Conservation (phyloP, 192 early-diverging fungal genomes). For the Podila horticola region DNA sequence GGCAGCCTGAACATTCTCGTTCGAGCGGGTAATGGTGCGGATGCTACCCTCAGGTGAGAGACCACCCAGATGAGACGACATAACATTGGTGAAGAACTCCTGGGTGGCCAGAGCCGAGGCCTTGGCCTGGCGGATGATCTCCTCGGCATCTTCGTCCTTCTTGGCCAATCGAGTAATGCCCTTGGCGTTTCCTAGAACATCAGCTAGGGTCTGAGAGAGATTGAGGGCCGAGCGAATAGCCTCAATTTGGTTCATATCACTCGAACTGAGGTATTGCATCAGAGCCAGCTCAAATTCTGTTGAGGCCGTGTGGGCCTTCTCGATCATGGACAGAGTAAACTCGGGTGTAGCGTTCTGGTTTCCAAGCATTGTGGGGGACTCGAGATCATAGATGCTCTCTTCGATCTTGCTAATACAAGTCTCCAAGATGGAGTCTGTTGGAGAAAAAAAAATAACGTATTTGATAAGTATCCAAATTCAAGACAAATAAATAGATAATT, state of each 20-base stretch:
- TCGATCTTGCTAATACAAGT: slow-evolving; percentile 90
- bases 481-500: background rate
- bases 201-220: slow-evolving; percentile 83
- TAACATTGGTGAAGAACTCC: slow-evolving; percentile 89
- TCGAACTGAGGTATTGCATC: slow-evolving; percentile 48
- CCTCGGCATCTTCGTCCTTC: slow-evolving; percentile 82
- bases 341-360: slow-evolving; percentile 92
- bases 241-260: slow-evolving; percentile 73
- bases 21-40: slow-evolving; percentile 78
- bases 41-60: slow-evolving; percentile 72
- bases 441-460: slow-evolving; percentile 25
- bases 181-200: slow-evolving; percentile 90
- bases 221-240: slow-evolving; percentile 84
- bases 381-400: slow-evolving; percentile 89
- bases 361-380: slow-evolving; percentile 81
- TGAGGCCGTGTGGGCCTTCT: slow-evolving; percentile 77
- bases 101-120: slow-evolving; percentile 72
- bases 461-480: background rate
- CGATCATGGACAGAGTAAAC: slow-evolving; percentile 91
- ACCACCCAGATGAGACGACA: slow-evolving; percentile 77
- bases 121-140: slow-evolving; percentile 76
- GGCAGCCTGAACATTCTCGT: slow-evolving; percentile 79
- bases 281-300: slow-evolving; percentile 63
- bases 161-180: slow-evolving; percentile 85
- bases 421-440: slow-evolving; percentile 83